Conservation (phyloP, 2,329 filamentous ascomycete species). For the Geoglossum cookeanum region DNA sequence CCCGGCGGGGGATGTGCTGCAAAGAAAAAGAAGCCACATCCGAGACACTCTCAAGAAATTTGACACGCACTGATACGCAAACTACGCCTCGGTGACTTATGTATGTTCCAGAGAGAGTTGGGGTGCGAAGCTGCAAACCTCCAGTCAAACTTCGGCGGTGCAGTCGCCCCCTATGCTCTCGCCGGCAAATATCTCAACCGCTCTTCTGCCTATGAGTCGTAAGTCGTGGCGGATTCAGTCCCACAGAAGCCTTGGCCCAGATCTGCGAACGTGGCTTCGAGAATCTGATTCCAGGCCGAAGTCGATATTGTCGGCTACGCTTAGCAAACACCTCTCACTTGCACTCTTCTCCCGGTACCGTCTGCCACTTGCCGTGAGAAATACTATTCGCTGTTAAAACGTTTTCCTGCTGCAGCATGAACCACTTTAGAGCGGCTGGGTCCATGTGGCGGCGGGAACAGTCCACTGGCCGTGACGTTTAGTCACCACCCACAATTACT, state of each 20-base stretch:
- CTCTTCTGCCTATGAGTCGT: not conserved
- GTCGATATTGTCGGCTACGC: not conserved
- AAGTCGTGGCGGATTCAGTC: not conserved
- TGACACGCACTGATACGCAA: not conserved
- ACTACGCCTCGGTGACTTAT: not conserved
- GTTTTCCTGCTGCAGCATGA: not conserved
- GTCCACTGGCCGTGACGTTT: not conserved
- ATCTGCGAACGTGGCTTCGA: not conserved
- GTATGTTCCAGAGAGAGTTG: not conserved
- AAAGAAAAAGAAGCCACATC: not conserved
- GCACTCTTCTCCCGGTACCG: not conserved
- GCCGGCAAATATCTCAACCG: not conserved
- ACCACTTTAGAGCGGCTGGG: not conserved
- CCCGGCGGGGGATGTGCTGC: not conserved
- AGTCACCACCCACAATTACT: not conserved
- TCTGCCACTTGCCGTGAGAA: not conserved
- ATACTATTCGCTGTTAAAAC: not conserved
- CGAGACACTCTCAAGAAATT: not conserved
- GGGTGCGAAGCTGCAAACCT: not conserved
- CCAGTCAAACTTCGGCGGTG: not conserved
- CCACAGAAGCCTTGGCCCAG: not conserved
- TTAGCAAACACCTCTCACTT: not conserved
- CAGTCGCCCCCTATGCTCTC: not conserved
- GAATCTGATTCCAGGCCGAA: not conserved
- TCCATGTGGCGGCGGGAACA: not conserved